Evolutionary conservation across 805 yeast species (phyloP), one percentile per base, ranked within the genome.

Genomic region (Schwanniomyces vanrijiae): DNA sequence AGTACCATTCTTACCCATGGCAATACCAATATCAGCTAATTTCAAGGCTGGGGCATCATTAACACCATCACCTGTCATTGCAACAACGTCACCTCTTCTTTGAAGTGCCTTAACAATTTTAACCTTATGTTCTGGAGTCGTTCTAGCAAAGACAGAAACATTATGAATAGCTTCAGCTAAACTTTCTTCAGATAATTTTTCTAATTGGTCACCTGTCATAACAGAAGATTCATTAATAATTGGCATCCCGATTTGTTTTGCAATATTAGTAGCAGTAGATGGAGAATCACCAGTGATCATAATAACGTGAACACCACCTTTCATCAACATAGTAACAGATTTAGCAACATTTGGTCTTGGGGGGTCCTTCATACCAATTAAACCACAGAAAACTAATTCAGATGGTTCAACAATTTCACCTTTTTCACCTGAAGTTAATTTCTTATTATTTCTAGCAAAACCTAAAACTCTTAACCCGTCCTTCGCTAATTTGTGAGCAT

Each of bases 201-300:
- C 96, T 38, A 94, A 71, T 58, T 82, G 85, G 44, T 88, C 91
- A 46, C 99, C 99, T 22, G 87, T 84, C 66, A 94, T 71, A 24
- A 92, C 90, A 40, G 90, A 81, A 50, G 77, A 73, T 28, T 79
- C 78, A 53, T 82, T 84, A 34, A 77, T 66, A 34, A 86, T 73
- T 3, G 91, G 96, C 80, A 88, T 88, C 24, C 99, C 99, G 55
- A 92, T 88, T 65, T 89, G 90, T 53, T 76, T 79, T 2, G 96
- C 97, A 64, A 91, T 88, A 55, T 87, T 84, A 11, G 77, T 68
- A 5, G 96, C 97, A 13, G 97, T 90, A 13, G 86, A 83, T 52
- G 90, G 96, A 31, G 89, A 80, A 65, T 91, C 97, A 57, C 97
- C 97, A 7, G 99, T 94, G 53, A 94, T 92, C 98, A 94, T 94